Conservation (phyloP, 495 filamentous ascomycete species). For the Penicillium canariense region DNA sequence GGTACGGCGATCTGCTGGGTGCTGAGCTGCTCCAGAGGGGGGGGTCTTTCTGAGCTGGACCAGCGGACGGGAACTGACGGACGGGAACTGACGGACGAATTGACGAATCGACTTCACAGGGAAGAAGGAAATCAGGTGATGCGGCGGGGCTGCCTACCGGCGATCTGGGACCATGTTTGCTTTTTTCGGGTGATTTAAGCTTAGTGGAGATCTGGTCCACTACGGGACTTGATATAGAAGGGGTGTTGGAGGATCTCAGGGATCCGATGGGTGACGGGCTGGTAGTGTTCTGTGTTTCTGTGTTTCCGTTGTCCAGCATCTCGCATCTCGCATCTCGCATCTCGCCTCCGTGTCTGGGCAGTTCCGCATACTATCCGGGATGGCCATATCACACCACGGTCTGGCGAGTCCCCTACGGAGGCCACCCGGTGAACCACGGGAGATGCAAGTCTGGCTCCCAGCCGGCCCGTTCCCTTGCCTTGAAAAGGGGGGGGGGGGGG, state of each 20-base stretch:
- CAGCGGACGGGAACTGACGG: background rate
- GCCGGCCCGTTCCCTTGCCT: conserved; percentile 4
- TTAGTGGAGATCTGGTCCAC: conserved; percentile 16
- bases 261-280: too few species aligned
- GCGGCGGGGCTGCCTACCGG: conserved; percentile 8
- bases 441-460: conserved; percentile 4
- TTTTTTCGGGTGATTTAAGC: conserved; percentile 19
- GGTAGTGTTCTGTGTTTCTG: too few species aligned
- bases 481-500: background rate
- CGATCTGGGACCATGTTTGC: conserved; percentile 19
- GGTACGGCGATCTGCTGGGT: too few species aligned
- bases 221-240: background rate
- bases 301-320: too few species aligned
- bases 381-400: too few species aligned
- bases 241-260: too few species aligned
- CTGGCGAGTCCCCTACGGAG: background rate
- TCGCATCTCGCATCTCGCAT: too few species aligned
- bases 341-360: too few species aligned
- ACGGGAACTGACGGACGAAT: background rate
- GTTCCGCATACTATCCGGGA: background rate
- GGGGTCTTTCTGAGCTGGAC: background rate
- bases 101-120: background rate
- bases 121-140: conserved; percentile 6
- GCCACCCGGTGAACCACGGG: conserved; percentile 3
- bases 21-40: too few species aligned